Evolutionary conservation across 805 yeast species (phyloP).

Genomic region (Cyberlindnera mrakii): DNA sequence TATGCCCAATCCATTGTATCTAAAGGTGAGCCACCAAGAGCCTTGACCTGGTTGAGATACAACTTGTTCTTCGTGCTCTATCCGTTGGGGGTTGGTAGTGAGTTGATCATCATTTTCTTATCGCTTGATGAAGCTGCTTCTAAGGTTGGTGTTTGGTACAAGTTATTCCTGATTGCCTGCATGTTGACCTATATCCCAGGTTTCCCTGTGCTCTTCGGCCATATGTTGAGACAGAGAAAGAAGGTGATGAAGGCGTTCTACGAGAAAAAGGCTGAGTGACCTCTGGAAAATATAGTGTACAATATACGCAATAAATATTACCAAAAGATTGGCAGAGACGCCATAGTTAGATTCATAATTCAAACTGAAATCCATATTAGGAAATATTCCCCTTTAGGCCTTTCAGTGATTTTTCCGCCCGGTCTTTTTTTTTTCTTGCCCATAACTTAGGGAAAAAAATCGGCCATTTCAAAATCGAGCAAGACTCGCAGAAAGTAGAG

Average conservation of each 20-base stretch:
- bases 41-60: constrained; percentile 71
- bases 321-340: neutral
- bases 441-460: too few relatives aligned
- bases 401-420: too few relatives aligned
- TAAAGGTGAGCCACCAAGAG: constrained; percentile 46
- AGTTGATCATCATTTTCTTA: constrained; percentile 59
- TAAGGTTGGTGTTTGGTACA: constrained; percentile 44
- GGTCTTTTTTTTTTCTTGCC: too few relatives aligned
- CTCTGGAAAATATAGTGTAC: neutral
- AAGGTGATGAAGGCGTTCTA: constrained; percentile 53
- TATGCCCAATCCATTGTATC: constrained; percentile 64
- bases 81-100: constrained; percentile 91
- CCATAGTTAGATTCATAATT: neutral
- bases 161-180: constrained; percentile 47
- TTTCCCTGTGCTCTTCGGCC: constrained; percentile 72
- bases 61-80: constrained; percentile 76
- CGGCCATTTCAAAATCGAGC: too few relatives aligned
- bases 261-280: constrained; percentile 5
- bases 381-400: too few relatives aligned
- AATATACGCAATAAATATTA: neutral
- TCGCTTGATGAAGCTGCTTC: constrained; percentile 66
- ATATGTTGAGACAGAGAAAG: constrained; percentile 84
- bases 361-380: neutral
- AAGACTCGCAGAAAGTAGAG: too few relatives aligned
- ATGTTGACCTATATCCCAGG: constrained; percentile 80